A percentile compares a stretch with the other conserved stretches of the same genome.
Evolutionary conservation across 2,329 filamentous ascomycete genomes (phyloP).

Genomic region (Chrysoporthe austroafricana): DNA sequence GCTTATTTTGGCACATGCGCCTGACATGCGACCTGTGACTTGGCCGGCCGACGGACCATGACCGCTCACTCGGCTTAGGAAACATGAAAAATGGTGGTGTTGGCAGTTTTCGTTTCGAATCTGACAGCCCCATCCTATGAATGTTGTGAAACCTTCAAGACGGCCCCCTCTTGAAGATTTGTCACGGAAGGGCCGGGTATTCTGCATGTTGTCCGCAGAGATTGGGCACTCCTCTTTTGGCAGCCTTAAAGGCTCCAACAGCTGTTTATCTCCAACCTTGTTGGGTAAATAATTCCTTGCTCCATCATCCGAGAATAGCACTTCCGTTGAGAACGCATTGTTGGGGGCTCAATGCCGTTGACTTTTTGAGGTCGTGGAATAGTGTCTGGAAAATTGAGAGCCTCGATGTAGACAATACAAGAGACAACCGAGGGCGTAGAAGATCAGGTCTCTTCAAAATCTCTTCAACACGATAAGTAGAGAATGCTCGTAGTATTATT

Average conservation of each 20-base stretch:
- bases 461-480: no score
- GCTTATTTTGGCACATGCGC: slow-evolving; percentile 6
- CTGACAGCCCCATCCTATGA: background rate
- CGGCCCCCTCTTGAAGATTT: background rate
- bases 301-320: no score
- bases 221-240: background rate
- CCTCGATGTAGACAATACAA: no score
- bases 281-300: background rate
- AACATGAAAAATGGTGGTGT: background rate
- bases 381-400: no score
- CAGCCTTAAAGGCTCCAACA: background rate
- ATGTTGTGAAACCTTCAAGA: background rate
- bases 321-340: no score
- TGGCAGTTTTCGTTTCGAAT: background rate
- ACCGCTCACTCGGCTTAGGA: background rate
- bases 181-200: no score
- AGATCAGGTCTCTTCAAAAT: no score
- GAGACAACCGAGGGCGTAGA: no score
- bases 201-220: no score
- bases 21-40: background rate
- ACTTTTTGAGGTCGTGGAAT: no score
- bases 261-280: background rate
- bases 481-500: no score
- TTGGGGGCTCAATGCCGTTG: no score
- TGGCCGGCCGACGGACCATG: background rate